These are phyloP conservation scores for Phialocephala subalpina DNA, from an alignment of 2,329 filamentous ascomycete species.

Conservation along the genomic window DNA sequence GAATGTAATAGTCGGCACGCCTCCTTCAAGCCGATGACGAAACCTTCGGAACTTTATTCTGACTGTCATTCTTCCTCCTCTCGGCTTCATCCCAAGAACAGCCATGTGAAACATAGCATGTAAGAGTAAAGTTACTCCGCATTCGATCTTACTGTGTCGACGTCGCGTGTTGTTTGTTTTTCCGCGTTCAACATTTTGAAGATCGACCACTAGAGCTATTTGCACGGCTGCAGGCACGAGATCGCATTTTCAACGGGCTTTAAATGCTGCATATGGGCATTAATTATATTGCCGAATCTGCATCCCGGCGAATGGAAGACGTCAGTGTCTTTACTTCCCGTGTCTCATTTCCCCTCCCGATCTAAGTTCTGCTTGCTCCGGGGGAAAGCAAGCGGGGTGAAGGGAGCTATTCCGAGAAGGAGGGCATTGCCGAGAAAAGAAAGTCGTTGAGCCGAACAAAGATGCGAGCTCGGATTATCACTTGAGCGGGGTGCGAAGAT, in stretches of 20 bases:
- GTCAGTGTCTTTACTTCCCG: not conserved
- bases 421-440: not conserved
- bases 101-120: not conserved
- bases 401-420: not conserved
- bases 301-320: slow-evolving; percentile 3
- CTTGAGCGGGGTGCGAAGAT: not conserved
- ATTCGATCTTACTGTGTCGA: not conserved
- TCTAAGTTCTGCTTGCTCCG: not conserved
- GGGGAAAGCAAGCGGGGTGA: not conserved
- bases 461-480: not conserved
- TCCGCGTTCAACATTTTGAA: not conserved
- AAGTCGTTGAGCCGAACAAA: not conserved
- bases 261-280: not conserved
- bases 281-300: not conserved
- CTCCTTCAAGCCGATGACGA: slow-evolving; percentile 5
- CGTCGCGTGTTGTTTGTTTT: slow-evolving; percentile 11
- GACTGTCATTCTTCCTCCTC: not conserved
- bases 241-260: not conserved
- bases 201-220: not conserved
- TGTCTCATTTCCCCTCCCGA: slow-evolving; percentile 9
- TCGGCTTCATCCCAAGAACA: not conserved
- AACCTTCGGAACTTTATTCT: slow-evolving; percentile 2
- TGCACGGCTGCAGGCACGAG: not conserved
- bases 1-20: slow-evolving; percentile 2
- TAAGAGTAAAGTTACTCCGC: slow-evolving; percentile 1